A percentile compares a stretch with the other conserved stretches of the same genome.
Evolutionary conservation across 2,329 filamentous ascomycete species (phyloP).

Genomic region (Aureobasidium musti): DNA sequence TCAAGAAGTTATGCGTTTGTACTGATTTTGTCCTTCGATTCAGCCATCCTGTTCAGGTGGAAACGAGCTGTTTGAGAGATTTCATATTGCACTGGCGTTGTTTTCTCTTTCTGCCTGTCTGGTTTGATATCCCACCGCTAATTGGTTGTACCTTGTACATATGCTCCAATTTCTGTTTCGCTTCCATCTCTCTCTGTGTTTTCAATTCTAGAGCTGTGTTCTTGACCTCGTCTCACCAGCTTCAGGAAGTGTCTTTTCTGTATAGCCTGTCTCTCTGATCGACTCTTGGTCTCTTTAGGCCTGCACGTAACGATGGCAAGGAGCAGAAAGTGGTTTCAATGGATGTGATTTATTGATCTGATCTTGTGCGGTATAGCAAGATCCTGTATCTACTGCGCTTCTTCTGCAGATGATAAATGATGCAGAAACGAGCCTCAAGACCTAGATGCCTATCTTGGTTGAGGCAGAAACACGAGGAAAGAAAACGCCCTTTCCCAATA

Average conservation of each 20-base stretch:
- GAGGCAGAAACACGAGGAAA: no score
- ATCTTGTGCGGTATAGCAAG: not conserved
- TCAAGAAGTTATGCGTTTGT: conserved; percentile 12
- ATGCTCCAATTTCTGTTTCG: conserved; percentile 5
- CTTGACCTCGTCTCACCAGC: not conserved
- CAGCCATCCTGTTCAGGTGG: not conserved
- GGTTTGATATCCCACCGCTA: conserved; percentile 13
- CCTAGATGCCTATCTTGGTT: no score
- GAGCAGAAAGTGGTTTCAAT: no score
- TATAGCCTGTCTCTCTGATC: no score
- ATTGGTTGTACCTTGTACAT: conserved; percentile 20
- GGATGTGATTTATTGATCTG: not conserved
- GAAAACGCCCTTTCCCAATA: no score
- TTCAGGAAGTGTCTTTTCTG: no score
- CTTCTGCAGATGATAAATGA: not conserved
- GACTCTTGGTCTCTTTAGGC: no score
- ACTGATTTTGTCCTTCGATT: not conserved
- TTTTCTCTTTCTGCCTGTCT: not conserved
- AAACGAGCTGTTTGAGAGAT: not conserved
- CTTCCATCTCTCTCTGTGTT: not conserved
- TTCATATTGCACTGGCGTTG: not conserved
- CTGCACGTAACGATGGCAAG: no score
- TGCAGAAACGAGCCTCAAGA: not conserved
- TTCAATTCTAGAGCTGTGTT: not conserved
- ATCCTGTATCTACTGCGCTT: not conserved